Conservation (phyloP, 305 asterid species). For the Fraxinus xanthoxyloides region DNA sequence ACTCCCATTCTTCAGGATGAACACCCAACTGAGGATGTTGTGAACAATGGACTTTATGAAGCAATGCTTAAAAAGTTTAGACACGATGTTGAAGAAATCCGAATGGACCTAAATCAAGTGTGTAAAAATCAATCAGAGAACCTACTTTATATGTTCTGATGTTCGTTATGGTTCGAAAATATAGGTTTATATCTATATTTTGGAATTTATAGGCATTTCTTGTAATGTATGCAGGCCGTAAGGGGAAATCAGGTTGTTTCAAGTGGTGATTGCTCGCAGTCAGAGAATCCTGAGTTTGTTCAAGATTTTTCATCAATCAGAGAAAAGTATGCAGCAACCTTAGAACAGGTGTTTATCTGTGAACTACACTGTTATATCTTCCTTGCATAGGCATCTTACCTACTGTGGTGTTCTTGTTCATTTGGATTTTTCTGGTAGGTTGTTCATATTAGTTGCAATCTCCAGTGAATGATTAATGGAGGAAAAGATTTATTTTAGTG, state of each 20-base stretch:
- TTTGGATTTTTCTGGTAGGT: background rate
- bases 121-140: conserved; percentile 26
- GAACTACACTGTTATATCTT: background rate
- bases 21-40: conserved; percentile 50
- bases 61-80: conserved; percentile 76
- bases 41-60: conserved; percentile 59
- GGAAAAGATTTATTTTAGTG: background rate
- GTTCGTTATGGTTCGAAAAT: conserved; percentile 14
- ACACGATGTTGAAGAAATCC: conserved; percentile 79
- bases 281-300: conserved; percentile 31
- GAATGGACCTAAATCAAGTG: conserved; percentile 82
- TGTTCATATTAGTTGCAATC: background rate
- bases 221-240: conserved; percentile 40
- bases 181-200: background rate
- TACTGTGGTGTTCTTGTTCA: conserved; percentile 15
- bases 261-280: conserved; percentile 34
- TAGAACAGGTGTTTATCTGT: conserved; percentile 49
- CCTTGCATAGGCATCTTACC: conserved; percentile 8
- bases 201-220: background rate
- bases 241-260: conserved; percentile 40
- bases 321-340: conserved; percentile 45
- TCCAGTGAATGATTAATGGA: background rate
- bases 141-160: conserved; percentile 3
- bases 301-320: conserved; percentile 32
- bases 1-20: conserved; percentile 46